Base-by-base conservation (phyloP, 345 rosid species). In the Atalantia buxifolia region DNA sequence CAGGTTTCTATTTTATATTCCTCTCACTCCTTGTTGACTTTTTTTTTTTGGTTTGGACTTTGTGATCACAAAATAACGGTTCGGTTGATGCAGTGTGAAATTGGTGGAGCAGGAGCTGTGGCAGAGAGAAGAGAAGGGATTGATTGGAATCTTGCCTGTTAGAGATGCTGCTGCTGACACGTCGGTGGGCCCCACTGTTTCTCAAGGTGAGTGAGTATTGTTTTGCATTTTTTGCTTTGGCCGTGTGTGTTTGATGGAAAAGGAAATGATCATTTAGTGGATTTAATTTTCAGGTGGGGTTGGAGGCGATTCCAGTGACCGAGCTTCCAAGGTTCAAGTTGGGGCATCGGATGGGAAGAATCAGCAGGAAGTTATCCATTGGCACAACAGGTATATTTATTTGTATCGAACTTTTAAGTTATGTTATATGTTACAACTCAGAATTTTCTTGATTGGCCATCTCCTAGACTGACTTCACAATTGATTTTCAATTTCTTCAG, bases 51-150 rank as follows among this genome's bases (percentile, higher is more conserved):
- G n/a, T n/a, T 78, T 10, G 3, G 59, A 55, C n/a, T 35, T 31
- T 30, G 78, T 19, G 73, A 24, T 30, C 75, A 28, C 33, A 25
- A 45, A 65, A n/a, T 53, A 25, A 21, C 2, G 24, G 67, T 74
- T 66, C 68, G 69, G 22, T 38, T 4, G 28, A 55, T 85, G 74
- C 63, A 95, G 99, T 78, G 99, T 93, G 79, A 90, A 94, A 84
- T 85, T 96, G 84, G 99, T 96, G 88, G 99, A 94, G 89, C 99
- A 94, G 84, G 99, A 96, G 80, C 87, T 96, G 53, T 96, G 99
- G 99, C 99, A 96, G 90, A 90, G 95, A 66, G 99, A 94, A 77
- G 98, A 94, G 86, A 96, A 92, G 73, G 99, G 99, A 19, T 78
- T 96, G 80, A 94, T 96, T 28, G 99, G 99, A 62, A 91, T 96